Evolutionary conservation across 2,329 filamentous ascomycete genomes (phyloP).

Genomic region (Xylariaceae sp.): DNA sequence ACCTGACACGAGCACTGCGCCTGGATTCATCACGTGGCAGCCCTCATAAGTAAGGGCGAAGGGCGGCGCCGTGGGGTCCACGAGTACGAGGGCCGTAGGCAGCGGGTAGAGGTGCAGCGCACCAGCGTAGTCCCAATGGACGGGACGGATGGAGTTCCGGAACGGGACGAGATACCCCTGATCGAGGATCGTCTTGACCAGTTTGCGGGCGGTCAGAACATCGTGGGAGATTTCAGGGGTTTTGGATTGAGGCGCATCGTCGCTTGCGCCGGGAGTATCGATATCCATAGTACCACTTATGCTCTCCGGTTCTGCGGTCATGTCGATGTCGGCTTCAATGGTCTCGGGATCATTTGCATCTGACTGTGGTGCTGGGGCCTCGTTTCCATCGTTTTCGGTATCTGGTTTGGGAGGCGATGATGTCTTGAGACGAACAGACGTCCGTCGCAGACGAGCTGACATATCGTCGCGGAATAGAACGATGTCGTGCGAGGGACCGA

Average conservation of each 20-base stretch:
- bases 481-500: slow-evolving; percentile 83
- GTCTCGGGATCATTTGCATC: slow-evolving; percentile 8
- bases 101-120: slow-evolving; percentile 80
- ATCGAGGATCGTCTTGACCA: slow-evolving; percentile 88
- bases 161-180: slow-evolving; percentile 89
- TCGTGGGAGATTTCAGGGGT: slow-evolving; percentile 41
- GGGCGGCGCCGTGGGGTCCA: slow-evolving; percentile 73
- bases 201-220: slow-evolving; percentile 59
- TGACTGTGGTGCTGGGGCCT: slow-evolving; percentile 3
- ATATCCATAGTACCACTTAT: slow-evolving; percentile 40
- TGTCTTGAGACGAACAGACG: slow-evolving; percentile 63
- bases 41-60: slow-evolving; percentile 92
- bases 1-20: slow-evolving; percentile 64
- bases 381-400: slow-evolving; percentile 22
- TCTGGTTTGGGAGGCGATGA: slow-evolving; percentile 26
- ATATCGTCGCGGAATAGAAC: slow-evolving; percentile 85
- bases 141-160: slow-evolving; percentile 68
- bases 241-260: slow-evolving; percentile 4
- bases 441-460: slow-evolving; percentile 69
- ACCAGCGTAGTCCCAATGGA: slow-evolving; percentile 82
- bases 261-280: slow-evolving; percentile 27
- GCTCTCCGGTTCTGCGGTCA: slow-evolving; percentile 29
- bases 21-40: slow-evolving; percentile 93
- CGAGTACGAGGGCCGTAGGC: slow-evolving; percentile 75
- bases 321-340: slow-evolving; percentile 31